Evolutionary conservation across 2,329 filamentous ascomycete species (phyloP), one percentile per base, ranked within the genome.

Genomic region (Ophiostoma ulmi): DNA sequence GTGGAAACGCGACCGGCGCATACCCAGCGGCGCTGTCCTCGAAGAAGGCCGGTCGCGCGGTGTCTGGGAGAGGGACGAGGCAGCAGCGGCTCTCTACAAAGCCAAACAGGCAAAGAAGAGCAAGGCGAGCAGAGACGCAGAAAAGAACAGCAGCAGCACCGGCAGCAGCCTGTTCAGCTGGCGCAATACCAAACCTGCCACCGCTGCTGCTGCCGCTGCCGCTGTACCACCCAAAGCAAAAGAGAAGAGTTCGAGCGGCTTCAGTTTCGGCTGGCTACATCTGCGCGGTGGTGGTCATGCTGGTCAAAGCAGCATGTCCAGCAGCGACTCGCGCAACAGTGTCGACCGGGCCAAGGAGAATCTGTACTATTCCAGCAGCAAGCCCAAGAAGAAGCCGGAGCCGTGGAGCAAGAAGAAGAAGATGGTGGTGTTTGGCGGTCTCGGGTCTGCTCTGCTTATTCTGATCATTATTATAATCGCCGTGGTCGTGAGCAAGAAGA

Each of bases 11-110:
- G 73, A 87, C 76, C 84, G 83, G 71, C 82, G 90, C 72, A 83
- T 91, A n/a, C 88, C 90, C 26, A 92, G 90, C 73, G 90, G 90
- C 26, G 88, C 88, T 0, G 80, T 90, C 22, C 81, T 91, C 74
- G 90, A 92, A 76, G 90, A 92, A 77, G 90, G 90, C 0, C 79
- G 81, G n/a, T 58, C 73, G 71, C 70, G 78, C 79, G 6, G 71
- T 1, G 48, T 65, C 0, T 66, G 65, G 52, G 22, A 61, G 36
- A 26, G 58, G 26, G 58, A 35, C 58, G 58, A 63, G 20, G 26
- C 65, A 17, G 26, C 26, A 11, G 35, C 35, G 1, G 61, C 61
- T 22, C 35, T 41, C 14, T 14, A 63, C 26, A 38, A 35, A 11
- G 17, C 38, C 38, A 67, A 31, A n/a, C 20, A 20, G 38, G 38